A percentile compares a stretch with the other conserved stretches of the same genome.
These are phyloP conservation scores for Leucoagaricus sp. DNA, from an alignment of 1,284 basidiomycete species.

Conservation along the genomic window DNA sequence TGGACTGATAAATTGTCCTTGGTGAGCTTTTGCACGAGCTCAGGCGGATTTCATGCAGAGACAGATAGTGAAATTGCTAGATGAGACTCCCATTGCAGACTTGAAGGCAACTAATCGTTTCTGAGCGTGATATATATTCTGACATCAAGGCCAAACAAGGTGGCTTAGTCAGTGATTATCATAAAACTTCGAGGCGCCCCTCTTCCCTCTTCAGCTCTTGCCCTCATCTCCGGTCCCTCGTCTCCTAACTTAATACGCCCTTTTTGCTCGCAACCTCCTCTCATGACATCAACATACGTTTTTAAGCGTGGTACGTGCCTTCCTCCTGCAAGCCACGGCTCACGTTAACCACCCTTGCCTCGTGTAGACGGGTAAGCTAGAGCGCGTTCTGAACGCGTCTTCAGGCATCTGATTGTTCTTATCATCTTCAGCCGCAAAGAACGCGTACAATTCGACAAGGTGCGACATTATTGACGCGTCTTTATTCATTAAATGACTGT, in stretches of 20 bases:
- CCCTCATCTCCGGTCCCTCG: neutral
- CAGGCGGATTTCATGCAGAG: no score
- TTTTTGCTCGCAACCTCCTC: constrained; percentile 6
- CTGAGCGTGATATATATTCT: neutral
- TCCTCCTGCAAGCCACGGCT: constrained; percentile 4
- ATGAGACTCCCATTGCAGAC: neutral
- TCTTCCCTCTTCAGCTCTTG: constrained; percentile 3
- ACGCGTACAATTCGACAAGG: constrained; percentile 87
- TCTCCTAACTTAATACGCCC: neutral
- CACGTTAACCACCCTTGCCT: neutral
- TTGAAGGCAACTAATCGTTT: no score
- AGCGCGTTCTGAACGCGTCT: constrained; percentile 8
- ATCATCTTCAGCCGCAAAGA: constrained; percentile 68
- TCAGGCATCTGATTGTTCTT: constrained; percentile 6
- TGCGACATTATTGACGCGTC: constrained; percentile 29
- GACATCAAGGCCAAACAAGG: constrained; percentile 15
- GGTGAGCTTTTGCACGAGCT: no score
- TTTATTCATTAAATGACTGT: constrained; percentile 21
- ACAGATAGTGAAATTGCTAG: no score
- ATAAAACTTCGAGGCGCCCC: constrained; percentile 17
- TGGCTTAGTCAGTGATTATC: constrained; percentile 19
- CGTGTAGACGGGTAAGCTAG: constrained; percentile 10
- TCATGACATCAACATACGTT: constrained; percentile 59
- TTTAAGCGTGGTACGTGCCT: constrained; percentile 68
- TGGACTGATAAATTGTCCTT: no score